Evolutionary conservation across 768 basidiomycete genomes (phyloP).

Genomic region (Serendipita sp.): DNA sequence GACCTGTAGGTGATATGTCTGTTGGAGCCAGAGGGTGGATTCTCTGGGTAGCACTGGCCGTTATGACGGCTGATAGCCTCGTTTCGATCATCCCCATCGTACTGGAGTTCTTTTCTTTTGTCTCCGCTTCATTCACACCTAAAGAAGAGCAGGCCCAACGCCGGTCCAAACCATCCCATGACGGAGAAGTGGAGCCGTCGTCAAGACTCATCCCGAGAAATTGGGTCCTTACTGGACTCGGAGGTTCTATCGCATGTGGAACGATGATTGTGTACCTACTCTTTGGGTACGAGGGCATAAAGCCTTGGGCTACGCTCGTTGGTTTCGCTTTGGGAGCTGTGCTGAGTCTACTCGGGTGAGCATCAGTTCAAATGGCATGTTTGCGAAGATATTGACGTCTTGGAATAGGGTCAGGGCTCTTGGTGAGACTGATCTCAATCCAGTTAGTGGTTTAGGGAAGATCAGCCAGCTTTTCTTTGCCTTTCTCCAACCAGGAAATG

Average conservation of each 20-base stretch:
- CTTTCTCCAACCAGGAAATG: constrained; percentile 83
- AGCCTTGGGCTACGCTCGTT: constrained; percentile 84
- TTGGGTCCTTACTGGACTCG: constrained; percentile 64
- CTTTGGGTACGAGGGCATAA: constrained; percentile 83
- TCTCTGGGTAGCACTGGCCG: constrained; percentile 87
- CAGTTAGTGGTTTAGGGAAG: constrained; percentile 86
- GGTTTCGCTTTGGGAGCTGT: constrained; percentile 71
- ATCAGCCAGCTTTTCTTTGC: constrained; percentile 90
- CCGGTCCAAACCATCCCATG: constrained; percentile 17
- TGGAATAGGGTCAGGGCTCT: constrained; percentile 65
- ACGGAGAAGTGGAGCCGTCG: constrained; percentile 56
- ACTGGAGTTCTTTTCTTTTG: constrained; percentile 29
- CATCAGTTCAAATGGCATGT: constrained; percentile 2
- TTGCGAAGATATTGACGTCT: not conserved
- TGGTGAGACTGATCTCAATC: constrained; percentile 90
- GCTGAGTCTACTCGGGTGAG: constrained; percentile 75
- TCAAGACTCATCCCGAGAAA: constrained; percentile 63
- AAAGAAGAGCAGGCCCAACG: not conserved
- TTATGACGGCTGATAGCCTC: constrained; percentile 87
- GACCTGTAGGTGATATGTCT: constrained; percentile 73
- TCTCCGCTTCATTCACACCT: constrained; percentile 12
- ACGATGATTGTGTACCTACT: constrained; percentile 73
- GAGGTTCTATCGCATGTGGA: constrained; percentile 44
- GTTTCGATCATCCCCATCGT: constrained; percentile 70
- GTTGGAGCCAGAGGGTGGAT: constrained; percentile 90